Base-by-base conservation (phyloP, 2,329 filamentous ascomycete genomes). In the Cercospora nicotianae region DNA sequence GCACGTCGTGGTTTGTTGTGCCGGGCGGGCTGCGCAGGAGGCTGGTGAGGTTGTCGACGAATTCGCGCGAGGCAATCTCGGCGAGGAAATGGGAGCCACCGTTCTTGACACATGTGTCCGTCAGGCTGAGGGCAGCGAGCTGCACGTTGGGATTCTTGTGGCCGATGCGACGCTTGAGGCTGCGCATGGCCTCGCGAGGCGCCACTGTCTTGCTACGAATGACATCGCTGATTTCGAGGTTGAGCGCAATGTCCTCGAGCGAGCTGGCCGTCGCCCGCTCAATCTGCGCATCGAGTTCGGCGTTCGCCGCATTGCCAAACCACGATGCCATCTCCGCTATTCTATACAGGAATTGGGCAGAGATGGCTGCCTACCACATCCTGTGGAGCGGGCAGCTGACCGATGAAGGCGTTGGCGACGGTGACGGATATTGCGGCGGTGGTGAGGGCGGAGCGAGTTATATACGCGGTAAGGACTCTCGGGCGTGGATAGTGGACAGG, bases 131-230 rank as follows among this genome's bases (percentile, higher is more conserved):
- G n/a, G 95, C 91, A 74, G 94, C 95, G 39, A 99, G 85, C 83
- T 99, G 95, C 39, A 95, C 90, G 80, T 99, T 99, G 39, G 95
- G 95, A 78, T 99, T 99, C 85, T 94, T 96, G 85, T 97, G 93
- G 81, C 92, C 93, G 84, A 99, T 93, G 79, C 95, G 90, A 78
- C 89, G 89, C 83, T 97, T 98, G 76, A 99, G 84, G 53, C 93
- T 94, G 79, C 93, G 92, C 95, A 99, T 99, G 70, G 95, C 95
- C 81, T 99, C 95, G 81, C 94, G 97, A 64, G 95, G 94, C 80
- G 94, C 93, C 61, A 99, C 94, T 18, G 93, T 96, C 84, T 98
- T 98, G 77, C 94, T 98, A 75, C 95, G 89, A 80, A 99, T 97
- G 75, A 96, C 85, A 83, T 99, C 95, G 80, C 94, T 97, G 75